These are phyloP conservation scores for Venturia oleaginea DNA, from an alignment of 2,329 filamentous ascomycete species.

Conservation along the genomic window DNA sequence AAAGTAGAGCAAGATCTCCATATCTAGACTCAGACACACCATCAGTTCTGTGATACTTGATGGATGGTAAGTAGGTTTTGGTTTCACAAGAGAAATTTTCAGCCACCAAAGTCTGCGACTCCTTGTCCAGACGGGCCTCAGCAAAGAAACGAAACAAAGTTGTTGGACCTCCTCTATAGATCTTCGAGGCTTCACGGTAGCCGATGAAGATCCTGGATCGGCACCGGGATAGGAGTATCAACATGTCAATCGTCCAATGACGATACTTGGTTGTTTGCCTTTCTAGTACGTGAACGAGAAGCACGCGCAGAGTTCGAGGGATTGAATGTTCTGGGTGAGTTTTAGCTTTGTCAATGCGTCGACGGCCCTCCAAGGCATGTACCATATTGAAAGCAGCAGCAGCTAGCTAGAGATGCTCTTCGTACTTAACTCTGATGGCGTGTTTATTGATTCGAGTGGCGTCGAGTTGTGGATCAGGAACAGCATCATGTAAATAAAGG, in stretches of 20 bases:
- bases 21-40: not conserved
- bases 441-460: not conserved
- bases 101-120: constrained; percentile 1
- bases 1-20: not conserved
- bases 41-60: not conserved
- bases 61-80: not conserved
- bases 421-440: not conserved
- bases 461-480: not conserved
- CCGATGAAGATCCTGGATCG: not conserved
- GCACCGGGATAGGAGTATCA: not conserved
- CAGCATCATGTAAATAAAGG: not conserved
- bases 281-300: not conserved
- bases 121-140: not conserved
- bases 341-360: constrained; percentile 1
- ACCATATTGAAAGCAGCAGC: not conserved
- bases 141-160: not conserved
- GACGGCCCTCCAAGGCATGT: not conserved
- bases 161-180: not conserved
- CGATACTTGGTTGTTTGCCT: not conserved
- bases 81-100: constrained; percentile 2
- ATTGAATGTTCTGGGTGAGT: not conserved
- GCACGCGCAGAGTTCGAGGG: constrained; percentile 4
- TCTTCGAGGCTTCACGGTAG: not conserved
- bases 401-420: not conserved
- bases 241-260: not conserved